Conservation (phyloP, 2,329 filamentous ascomycete genomes). For the Stenocarpella maydis region DNA sequence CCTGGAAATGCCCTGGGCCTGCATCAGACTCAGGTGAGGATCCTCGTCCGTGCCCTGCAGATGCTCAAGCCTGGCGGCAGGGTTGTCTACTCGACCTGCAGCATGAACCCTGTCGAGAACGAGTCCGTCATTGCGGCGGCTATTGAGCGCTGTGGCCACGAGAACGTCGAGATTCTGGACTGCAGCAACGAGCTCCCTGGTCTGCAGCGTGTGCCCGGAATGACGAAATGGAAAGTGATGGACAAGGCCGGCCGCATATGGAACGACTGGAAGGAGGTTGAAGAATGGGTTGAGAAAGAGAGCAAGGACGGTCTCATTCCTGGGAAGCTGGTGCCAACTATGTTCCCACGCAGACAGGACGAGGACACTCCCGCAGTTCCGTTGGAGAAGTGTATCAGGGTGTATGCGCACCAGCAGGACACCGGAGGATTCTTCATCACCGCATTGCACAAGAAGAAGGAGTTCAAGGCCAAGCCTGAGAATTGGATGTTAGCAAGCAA, state of each 20-base stretch:
- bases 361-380: slow-evolving; percentile 71
- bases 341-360: slow-evolving; percentile 76
- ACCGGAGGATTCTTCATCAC: slow-evolving; percentile 98
- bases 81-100: slow-evolving; percentile 98
- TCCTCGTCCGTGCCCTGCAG: slow-evolving; percentile 89
- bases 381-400: slow-evolving; percentile 88
- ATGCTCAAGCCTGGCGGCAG: slow-evolving; percentile 95
- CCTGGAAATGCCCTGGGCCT: slow-evolving; percentile 88
- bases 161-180: slow-evolving; percentile 85
- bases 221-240: slow-evolving; percentile 89
- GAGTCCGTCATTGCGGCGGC: slow-evolving; percentile 90
- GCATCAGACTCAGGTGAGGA: slow-evolving; percentile 85
- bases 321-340: slow-evolving; percentile 76
- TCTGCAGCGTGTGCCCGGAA: slow-evolving; percentile 78
- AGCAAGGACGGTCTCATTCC: slow-evolving; percentile 68
- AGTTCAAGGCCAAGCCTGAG: slow-evolving; percentile 82
- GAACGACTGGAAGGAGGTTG: slow-evolving; percentile 83
- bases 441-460: slow-evolving; percentile 88
- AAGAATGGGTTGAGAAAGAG: slow-evolving; percentile 66
- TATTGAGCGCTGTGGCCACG: slow-evolving; percentile 83
- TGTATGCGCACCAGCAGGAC: slow-evolving; percentile 95
- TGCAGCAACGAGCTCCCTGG: slow-evolving; percentile 79
- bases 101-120: slow-evolving; percentile 98
- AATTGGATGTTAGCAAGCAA: slow-evolving; percentile 52
- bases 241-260: slow-evolving; percentile 84